A percentile compares a stretch with the other conserved stretches of the same genome.
Evolutionary conservation across 1,284 basidiomycete genomes (phyloP).

Genomic region (Leccinum colubrinum): DNA sequence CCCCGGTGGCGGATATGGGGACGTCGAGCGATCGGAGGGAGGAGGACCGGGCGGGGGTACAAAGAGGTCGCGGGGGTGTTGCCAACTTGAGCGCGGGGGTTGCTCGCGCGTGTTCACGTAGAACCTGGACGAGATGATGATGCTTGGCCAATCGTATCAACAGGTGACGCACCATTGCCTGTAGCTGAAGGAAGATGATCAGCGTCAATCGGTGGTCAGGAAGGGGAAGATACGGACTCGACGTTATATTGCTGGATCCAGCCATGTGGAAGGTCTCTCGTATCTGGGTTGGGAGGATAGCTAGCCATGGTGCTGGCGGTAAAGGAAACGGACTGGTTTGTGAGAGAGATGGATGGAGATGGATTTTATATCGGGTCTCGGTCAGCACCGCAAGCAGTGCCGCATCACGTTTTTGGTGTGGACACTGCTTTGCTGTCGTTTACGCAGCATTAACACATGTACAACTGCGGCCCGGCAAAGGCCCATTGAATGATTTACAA

Average conservation of each 20-base stretch:
- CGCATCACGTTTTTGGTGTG: constrained; percentile 22
- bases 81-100: constrained; percentile 66
- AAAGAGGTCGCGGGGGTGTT: constrained; percentile 58
- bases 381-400: constrained; percentile 20
- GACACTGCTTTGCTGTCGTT: constrained; percentile 36
- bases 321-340: constrained; percentile 1
- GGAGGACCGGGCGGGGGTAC: constrained; percentile 40
- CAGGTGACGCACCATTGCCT: constrained; percentile 53
- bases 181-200: constrained; percentile 47
- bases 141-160: neutral
- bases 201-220: constrained; percentile 15
- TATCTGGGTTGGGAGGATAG: constrained; percentile 59
- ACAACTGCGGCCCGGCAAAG: constrained; percentile 19
- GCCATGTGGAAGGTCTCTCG: constrained; percentile 61
- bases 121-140: constrained; percentile 46
- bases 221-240: constrained; percentile 46
- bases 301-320: constrained; percentile 37
- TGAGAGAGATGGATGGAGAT: constrained; percentile 7
- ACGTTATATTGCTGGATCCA: constrained; percentile 69
- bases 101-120: constrained; percentile 62
- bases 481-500: constrained; percentile 9
- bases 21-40: constrained; percentile 28
- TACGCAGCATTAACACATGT: constrained; percentile 20
- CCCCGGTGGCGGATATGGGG: constrained; percentile 30
- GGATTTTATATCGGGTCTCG: constrained; percentile 29